Percentiles rank a stretch among this genome's conserved stretches.
Evolutionary conservation across 2,329 filamentous ascomycete species (phyloP).

Genomic region (Nemania sp.): DNA sequence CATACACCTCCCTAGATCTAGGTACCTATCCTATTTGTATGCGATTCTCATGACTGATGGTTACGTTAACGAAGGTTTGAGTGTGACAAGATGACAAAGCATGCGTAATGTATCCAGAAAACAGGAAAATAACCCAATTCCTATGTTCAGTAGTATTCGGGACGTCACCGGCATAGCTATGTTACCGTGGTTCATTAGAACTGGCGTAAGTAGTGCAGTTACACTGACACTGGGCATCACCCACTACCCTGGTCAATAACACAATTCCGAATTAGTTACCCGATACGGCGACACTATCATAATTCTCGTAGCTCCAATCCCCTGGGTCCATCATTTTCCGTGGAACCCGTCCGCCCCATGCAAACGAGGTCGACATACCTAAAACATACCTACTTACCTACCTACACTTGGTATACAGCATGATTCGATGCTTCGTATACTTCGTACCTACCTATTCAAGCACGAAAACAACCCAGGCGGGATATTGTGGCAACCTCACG

Average conservation of each 20-base stretch:
- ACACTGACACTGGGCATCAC: slow-evolving; percentile 3
- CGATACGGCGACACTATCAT: slow-evolving; percentile 19
- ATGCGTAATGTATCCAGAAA: slow-evolving; percentile 19
- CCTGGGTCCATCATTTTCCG: slow-evolving; percentile 25
- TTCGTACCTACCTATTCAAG: not conserved
- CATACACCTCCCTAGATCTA: not conserved
- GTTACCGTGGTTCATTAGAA: no score
- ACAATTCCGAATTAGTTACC: slow-evolving; percentile 17
- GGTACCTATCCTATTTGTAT: not conserved
- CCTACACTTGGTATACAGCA: no score
- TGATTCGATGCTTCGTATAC: not conserved
- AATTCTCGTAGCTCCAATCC: slow-evolving; percentile 24
- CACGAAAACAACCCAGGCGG: no score
- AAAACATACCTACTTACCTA: no score
- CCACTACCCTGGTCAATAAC: slow-evolving; percentile 16
- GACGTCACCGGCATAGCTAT: not conserved
- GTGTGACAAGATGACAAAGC: slow-evolving; percentile 17
- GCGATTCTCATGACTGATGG: slow-evolving; percentile 7
- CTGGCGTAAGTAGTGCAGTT: not conserved
- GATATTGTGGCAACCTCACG: no score
- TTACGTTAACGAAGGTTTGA: slow-evolving; percentile 4
- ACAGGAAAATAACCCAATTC: slow-evolving; percentile 4
- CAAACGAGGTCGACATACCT: slow-evolving; percentile 15
- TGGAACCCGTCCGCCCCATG: slow-evolving; percentile 13
- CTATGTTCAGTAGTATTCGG: slow-evolving; percentile 12